Conservation (phyloP, 2,329 filamentous ascomycete species). For the Metarhizium robertsii region DNA sequence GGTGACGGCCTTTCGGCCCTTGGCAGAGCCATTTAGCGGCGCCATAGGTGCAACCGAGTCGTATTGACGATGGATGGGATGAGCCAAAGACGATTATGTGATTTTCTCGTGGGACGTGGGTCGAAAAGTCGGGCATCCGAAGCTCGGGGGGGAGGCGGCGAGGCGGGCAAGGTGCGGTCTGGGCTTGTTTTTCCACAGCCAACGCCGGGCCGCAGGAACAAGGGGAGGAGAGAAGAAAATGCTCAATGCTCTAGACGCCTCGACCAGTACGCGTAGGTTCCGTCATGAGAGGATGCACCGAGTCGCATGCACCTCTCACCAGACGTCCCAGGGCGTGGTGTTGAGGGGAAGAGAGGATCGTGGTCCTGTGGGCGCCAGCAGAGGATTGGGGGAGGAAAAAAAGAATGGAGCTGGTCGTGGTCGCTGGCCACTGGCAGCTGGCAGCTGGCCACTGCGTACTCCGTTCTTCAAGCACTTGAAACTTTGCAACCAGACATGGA, state of each 20-base stretch:
- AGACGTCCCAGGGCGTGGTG: constrained; percentile 9
- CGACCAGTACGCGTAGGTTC: constrained; percentile 23
- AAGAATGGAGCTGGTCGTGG: background rate
- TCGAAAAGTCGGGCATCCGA: background rate
- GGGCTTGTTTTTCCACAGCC: constrained; percentile 8
- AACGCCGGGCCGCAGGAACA: constrained; percentile 13
- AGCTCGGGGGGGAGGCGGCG: background rate
- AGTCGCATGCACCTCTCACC: constrained; percentile 13
- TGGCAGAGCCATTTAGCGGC: constrained; percentile 22
- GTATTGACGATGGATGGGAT: background rate
- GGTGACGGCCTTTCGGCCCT: constrained; percentile 20
- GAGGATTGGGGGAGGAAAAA: constrained; percentile 1
- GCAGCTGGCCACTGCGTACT: no score
- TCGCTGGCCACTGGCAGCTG: background rate
- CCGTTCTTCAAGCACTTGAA: no score
- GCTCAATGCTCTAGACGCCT: constrained; percentile 17
- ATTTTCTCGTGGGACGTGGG: background rate
- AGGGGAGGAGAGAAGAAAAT: background rate
- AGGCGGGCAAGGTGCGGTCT: constrained; percentile 12
- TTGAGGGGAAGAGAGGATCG: constrained; percentile 3
- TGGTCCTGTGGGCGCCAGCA: constrained; percentile 1
- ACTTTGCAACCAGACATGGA: no score
- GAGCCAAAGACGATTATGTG: background rate
- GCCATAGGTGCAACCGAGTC: constrained; percentile 17
- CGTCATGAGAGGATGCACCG: constrained; percentile 14